Evolutionary conservation across 192 early-diverging fungal species (phyloP).

Genomic region (Backusella tuberculispora): DNA sequence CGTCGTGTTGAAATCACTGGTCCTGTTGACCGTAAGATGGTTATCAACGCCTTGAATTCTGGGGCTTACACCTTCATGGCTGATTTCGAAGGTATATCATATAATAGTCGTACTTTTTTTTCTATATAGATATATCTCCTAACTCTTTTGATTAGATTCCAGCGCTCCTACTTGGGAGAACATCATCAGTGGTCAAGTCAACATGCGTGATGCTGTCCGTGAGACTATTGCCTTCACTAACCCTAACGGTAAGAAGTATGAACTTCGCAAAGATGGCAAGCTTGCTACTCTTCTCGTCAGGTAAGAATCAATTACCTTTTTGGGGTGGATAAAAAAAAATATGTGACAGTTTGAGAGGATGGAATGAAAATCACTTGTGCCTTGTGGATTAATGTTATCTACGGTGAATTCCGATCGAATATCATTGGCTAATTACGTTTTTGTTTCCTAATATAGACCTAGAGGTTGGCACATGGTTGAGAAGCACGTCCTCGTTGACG

Average conservation of each 20-base stretch:
- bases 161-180: conserved; percentile 98
- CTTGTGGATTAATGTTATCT: conserved; percentile 2
- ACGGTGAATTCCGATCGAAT: conserved; percentile 20
- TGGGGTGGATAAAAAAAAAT: background rate
- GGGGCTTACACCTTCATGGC: conserved; percentile 97
- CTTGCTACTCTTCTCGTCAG: conserved; percentile 90
- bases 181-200: conserved; percentile 87
- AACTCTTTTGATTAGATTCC: conserved; percentile 67
- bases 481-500: conserved; percentile 92
- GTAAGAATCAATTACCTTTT: conserved; percentile 41
- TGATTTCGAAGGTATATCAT: conserved; percentile 80
- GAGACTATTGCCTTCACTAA: conserved; percentile 86
- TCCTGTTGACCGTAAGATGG: conserved; percentile 98
- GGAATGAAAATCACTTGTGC: background rate
- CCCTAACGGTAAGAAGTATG: conserved; percentile 93
- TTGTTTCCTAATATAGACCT: conserved; percentile 57
- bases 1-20: conserved; percentile 98
- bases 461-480: conserved; percentile 99
- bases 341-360: background rate
- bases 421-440: background rate
- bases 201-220: conserved; percentile 92
- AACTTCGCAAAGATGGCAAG: conserved; percentile 87
- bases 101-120: conserved; percentile 12
- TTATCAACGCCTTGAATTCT: conserved; percentile 98
- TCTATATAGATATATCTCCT: conserved; percentile 14